Percentiles rank a stretch among this genome's conserved stretches.
Conservation (phyloP, 306 rosid genomes). For the Glycine latifolia region DNA sequence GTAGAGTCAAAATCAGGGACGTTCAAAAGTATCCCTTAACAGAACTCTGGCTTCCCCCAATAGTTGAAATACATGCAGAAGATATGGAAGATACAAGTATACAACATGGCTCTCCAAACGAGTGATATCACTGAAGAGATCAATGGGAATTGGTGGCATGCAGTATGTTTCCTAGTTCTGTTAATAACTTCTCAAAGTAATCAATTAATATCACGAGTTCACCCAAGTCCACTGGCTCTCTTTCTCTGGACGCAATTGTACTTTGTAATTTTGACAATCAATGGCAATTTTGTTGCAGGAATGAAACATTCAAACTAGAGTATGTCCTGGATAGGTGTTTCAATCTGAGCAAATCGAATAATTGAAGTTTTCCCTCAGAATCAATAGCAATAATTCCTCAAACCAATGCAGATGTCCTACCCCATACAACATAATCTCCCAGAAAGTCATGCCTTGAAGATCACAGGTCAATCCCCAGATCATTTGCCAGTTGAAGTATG, state of each 20-base stretch:
- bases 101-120: conserved; percentile 56
- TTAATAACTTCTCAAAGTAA: conserved; percentile 43
- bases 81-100: conserved; percentile 44
- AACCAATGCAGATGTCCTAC: conserved; percentile 42
- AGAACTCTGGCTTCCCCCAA: conserved; percentile 47
- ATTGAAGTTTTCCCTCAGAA: conserved; percentile 45
- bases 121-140: conserved; percentile 49
- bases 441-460: conserved; percentile 49
- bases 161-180: conserved; percentile 30
- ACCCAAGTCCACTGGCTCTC: conserved; percentile 44
- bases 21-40: conserved; percentile 38
- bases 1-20: conserved; percentile 49
- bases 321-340: conserved; percentile 43
- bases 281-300: conserved; percentile 47
- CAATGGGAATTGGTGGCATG: conserved; percentile 40
- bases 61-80: conserved; percentile 50
- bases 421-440: conserved; percentile 55
- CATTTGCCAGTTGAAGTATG: conserved; percentile 93
- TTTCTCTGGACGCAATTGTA: conserved; percentile 46
- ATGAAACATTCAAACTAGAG: conserved; percentile 43
- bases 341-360: conserved; percentile 43
- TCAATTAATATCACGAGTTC: conserved; percentile 42
- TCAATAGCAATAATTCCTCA: conserved; percentile 43
- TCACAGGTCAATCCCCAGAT: conserved; percentile 83
- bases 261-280: conserved; percentile 50